Percentiles rank a stretch among this genome's conserved stretches.
phyloP scores from a whole-genome alignment of 2,329 filamentous ascomycete species.

The Hymenotorrendiella dingleyae region DNA sequence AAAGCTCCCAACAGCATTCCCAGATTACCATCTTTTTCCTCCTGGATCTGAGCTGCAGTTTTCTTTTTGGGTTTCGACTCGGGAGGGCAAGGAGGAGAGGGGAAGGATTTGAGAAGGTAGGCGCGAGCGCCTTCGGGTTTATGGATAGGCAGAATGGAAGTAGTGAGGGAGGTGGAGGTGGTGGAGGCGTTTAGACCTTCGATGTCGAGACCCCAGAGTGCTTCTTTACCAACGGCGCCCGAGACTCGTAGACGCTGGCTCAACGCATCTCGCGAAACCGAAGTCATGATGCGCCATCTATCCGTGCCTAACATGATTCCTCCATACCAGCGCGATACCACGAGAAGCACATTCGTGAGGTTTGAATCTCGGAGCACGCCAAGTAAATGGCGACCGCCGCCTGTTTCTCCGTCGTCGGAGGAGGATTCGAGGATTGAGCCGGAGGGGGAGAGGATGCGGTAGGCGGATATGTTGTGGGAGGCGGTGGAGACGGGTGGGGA shows the following conservation, averaged over 20 bases:
- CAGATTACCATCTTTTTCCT: conserved; percentile 64
- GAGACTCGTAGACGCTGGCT: conserved; percentile 43
- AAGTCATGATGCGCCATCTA: conserved; percentile 56
- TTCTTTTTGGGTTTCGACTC: conserved; percentile 42
- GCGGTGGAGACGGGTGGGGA: conserved; percentile 48
- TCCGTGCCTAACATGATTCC: conserved; percentile 56
- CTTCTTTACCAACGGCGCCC: conserved; percentile 42
- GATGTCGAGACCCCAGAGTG: conserved; percentile 55
- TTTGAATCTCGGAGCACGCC: conserved; percentile 46
- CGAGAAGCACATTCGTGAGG: conserved; percentile 47
- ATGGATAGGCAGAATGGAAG: conserved; percentile 62
- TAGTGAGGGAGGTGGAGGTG: no score
- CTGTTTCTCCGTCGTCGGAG: conserved; percentile 54
- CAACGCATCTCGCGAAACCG: conserved; percentile 49
- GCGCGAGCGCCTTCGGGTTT: conserved; percentile 62
- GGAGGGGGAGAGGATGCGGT: conserved; percentile 20
- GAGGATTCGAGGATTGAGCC: conserved; percentile 23
- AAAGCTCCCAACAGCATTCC: conserved; percentile 64
- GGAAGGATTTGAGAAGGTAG: conserved; percentile 56
- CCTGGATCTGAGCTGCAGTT: conserved; percentile 44
- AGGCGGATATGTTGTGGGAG: conserved; percentile 44
- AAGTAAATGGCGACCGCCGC: conserved; percentile 51
- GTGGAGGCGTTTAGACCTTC: conserved; percentile 37
- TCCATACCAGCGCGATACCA: conserved; percentile 58
- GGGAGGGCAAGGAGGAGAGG: conserved; percentile 27